phyloP scores from a whole-genome alignment of 1,139 yeast species.

The Tardiomyces blankii region DNA sequence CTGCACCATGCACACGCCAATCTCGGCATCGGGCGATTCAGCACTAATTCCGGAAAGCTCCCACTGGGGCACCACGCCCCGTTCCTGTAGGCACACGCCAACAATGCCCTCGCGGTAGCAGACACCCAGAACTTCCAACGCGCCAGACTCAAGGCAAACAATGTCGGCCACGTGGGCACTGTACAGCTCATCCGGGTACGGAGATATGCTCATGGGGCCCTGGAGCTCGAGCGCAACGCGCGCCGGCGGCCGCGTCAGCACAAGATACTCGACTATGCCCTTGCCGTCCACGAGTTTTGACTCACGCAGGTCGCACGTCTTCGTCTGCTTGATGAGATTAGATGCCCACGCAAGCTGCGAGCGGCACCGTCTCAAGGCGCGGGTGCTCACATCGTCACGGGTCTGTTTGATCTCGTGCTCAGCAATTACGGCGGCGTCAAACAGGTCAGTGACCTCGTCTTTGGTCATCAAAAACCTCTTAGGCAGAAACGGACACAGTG shows the following conservation, averaged over 20 bases:
- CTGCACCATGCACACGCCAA: not conserved
- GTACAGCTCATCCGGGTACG: slow-evolving; percentile 41
- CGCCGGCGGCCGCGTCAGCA: slow-evolving; percentile 12
- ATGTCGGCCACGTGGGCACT: slow-evolving; percentile 31
- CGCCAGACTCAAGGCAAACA: slow-evolving; percentile 7
- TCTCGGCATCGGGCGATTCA: not conserved
- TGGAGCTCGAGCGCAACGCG: slow-evolving; percentile 21
- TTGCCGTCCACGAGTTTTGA: not conserved
- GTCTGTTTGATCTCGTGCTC: slow-evolving; percentile 10
- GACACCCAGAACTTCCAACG: slow-evolving; percentile 16
- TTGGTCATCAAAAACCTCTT: slow-evolving; percentile 26
- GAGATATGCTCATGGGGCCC: slow-evolving; percentile 42
- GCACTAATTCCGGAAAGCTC: not conserved
- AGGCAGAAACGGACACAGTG: slow-evolving; percentile 48
- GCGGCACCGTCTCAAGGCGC: not conserved
- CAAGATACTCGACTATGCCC: slow-evolving; percentile 4
- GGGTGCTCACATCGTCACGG: not conserved
- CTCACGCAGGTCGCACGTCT: slow-evolving; percentile 3
- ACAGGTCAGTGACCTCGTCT: slow-evolving; percentile 26
- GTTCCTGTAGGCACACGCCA: slow-evolving; percentile 16
- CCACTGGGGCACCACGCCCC: slow-evolving; percentile 17
- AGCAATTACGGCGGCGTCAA: slow-evolving; percentile 32
- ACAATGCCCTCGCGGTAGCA: slow-evolving; percentile 18
- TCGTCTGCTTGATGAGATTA: slow-evolving; percentile 16
- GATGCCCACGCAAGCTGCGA: slow-evolving; percentile 19